These are phyloP conservation scores for Leccinum fuscescens DNA, from an alignment of 1,284 basidiomycete species.

Conservation along the genomic window DNA sequence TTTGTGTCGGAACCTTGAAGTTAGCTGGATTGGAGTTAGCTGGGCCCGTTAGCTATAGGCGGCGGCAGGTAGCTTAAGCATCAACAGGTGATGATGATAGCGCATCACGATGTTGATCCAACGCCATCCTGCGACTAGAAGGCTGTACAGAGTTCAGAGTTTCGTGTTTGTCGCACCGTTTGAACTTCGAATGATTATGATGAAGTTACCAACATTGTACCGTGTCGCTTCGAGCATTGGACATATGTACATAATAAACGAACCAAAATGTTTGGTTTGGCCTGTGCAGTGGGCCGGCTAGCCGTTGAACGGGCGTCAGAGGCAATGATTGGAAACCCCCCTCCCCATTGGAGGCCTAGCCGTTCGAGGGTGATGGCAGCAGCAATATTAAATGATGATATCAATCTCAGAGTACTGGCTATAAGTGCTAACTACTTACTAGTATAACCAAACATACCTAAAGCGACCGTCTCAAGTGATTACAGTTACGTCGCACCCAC, in stretches of 20 bases:
- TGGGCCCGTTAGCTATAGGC: background rate
- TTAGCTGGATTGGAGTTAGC: background rate
- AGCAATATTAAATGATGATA: background rate
- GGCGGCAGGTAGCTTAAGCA: background rate
- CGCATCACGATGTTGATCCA: conserved; percentile 11
- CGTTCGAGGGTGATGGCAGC: background rate
- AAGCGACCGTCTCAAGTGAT: background rate
- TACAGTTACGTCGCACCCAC: background rate
- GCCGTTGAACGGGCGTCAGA: background rate
- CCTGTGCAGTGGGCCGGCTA: background rate
- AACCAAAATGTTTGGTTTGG: background rate
- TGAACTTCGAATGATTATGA: background rate
- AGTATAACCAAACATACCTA: background rate
- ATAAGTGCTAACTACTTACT: background rate
- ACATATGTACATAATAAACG: background rate
- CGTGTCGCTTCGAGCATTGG: background rate
- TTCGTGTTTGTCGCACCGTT: background rate
- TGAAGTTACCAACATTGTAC: background rate
- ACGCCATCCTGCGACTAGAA: background rate
- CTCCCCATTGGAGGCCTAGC: background rate
- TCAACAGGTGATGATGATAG: background rate
- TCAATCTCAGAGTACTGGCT: background rate
- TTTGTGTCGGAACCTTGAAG: background rate
- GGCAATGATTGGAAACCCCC: background rate
- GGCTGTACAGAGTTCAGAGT: background rate